Percentiles rank a stretch among this genome's conserved stretches.
phyloP scores from a whole-genome alignment of 495 filamentous ascomycete species.

The Penicillium canescens region DNA sequence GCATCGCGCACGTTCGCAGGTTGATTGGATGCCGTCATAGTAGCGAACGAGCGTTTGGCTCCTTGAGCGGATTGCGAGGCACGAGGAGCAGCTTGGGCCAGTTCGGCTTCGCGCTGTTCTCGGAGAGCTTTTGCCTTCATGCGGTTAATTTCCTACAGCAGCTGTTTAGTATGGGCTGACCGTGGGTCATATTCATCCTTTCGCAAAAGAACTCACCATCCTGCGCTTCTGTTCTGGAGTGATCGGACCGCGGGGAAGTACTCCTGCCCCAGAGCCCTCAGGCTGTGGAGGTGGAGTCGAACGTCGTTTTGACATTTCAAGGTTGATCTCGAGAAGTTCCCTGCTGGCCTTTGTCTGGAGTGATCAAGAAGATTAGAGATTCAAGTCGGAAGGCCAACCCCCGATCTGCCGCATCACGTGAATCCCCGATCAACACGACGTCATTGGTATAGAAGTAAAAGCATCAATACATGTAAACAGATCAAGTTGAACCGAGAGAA shows the following conservation, averaged over 20 bases:
- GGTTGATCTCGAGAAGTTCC: not conserved
- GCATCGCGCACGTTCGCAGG: slow-evolving; percentile 72
- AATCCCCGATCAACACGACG: not conserved
- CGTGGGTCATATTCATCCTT: not conserved
- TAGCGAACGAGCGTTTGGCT: slow-evolving; percentile 60
- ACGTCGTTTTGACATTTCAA: slow-evolving; percentile 44
- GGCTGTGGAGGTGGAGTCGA: slow-evolving; percentile 60
- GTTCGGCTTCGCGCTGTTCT: slow-evolving; percentile 64
- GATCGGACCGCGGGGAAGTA: slow-evolving; percentile 52
- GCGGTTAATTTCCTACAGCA: slow-evolving; percentile 77
- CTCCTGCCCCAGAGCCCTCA: slow-evolving; percentile 35
- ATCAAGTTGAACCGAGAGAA: not conserved
- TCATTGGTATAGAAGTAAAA: slow-evolving; percentile 4
- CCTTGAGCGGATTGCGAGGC: slow-evolving; percentile 38
- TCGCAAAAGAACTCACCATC: slow-evolving; percentile 53
- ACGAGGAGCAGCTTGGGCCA: slow-evolving; percentile 23
- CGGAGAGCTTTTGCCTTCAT: slow-evolving; percentile 89
- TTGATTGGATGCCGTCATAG: slow-evolving; percentile 59
- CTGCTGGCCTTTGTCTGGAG: not conserved
- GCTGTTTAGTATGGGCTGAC: slow-evolving; percentile 5
- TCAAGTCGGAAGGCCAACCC: slow-evolving; percentile 1
- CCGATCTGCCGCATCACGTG: slow-evolving; percentile 3
- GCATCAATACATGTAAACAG: no score
- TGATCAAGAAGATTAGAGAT: not conserved
- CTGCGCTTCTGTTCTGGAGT: slow-evolving; percentile 74